phyloP scores from a whole-genome alignment of 345 rosid species.

The Draba incana region DNA sequence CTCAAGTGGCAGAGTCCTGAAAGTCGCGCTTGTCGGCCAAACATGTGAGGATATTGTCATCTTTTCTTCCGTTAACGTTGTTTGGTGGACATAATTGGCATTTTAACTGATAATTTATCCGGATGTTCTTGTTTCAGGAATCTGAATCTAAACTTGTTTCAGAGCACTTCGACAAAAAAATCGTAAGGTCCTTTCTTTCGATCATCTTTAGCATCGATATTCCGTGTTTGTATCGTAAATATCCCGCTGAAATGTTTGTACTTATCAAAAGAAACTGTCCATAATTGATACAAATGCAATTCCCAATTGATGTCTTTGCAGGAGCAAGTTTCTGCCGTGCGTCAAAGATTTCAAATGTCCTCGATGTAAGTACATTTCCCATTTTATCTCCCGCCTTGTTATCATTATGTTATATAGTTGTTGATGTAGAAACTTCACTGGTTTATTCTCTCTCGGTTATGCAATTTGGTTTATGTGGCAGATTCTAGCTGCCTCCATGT shows the following conservation, averaged over 20 bases:
- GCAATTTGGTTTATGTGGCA: constrained; percentile 35
- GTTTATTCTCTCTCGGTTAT: constrained; percentile 14
- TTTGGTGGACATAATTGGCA: constrained; percentile 21
- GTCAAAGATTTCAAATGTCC: constrained; percentile 54
- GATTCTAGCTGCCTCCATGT: constrained; percentile 58
- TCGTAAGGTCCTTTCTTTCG: constrained; percentile 52
- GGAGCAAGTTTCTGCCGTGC: constrained; percentile 60
- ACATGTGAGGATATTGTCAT: constrained; percentile 45
- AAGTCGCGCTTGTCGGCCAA: constrained; percentile 54
- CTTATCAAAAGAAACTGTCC: not conserved
- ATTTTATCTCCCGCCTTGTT: constrained; percentile 8
- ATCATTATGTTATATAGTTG: not conserved
- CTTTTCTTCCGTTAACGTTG: constrained; percentile 22
- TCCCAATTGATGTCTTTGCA: constrained; percentile 34
- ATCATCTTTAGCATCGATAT: constrained; percentile 4
- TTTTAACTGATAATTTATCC: constrained; percentile 14
- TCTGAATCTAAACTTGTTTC: constrained; percentile 65
- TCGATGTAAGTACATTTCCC: constrained; percentile 51
- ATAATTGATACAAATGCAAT: not conserved
- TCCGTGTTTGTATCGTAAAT: constrained; percentile 7
- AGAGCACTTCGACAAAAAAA: constrained; percentile 47
- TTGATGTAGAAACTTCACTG: constrained; percentile 19
- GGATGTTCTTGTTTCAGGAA: constrained; percentile 45
- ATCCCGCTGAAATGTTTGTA: not conserved
- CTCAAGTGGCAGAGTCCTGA: constrained; percentile 56